These are phyloP conservation scores for Rosa persica DNA, from an alignment of 306 rosid species.

Conservation along the genomic window DNA sequence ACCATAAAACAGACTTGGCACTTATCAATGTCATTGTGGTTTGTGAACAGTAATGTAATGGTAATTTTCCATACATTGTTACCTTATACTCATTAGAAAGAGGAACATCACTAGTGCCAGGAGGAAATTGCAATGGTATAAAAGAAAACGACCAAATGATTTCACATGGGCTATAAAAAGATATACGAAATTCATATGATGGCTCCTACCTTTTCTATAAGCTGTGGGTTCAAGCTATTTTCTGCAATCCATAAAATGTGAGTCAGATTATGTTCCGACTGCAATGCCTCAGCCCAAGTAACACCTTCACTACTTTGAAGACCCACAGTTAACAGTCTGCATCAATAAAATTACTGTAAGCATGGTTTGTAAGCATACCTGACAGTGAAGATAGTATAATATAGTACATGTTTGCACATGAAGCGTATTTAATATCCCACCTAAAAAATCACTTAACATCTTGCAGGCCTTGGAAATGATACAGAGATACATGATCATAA, in stretches of 20 bases:
- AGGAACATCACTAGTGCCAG: neutral
- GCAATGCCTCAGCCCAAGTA: constrained; percentile 68
- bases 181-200: constrained; percentile 4
- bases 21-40: neutral
- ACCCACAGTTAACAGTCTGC: constrained; percentile 65
- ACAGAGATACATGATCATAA: neutral
- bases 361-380: constrained; percentile 4
- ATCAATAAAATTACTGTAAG: constrained; percentile 22
- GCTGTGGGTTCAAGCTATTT: constrained; percentile 75
- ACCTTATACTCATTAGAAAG: neutral
- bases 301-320: constrained; percentile 62
- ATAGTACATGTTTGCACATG: neutral
- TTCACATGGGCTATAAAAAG: neutral
- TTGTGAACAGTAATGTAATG: neutral
- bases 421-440: neutral
- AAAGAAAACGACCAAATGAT: neutral
- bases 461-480: neutral
- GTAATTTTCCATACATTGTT: neutral
- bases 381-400: constrained; percentile 7
- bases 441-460: constrained; percentile 16
- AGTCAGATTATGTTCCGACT: constrained; percentile 53
- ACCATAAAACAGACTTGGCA: neutral
- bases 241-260: constrained; percentile 82
- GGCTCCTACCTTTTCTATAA: constrained; percentile 75
- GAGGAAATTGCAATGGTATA: neutral